phyloP scores from a whole-genome alignment of 805 yeast genomes.

The Saccharomycopsis lassenensis region DNA sequence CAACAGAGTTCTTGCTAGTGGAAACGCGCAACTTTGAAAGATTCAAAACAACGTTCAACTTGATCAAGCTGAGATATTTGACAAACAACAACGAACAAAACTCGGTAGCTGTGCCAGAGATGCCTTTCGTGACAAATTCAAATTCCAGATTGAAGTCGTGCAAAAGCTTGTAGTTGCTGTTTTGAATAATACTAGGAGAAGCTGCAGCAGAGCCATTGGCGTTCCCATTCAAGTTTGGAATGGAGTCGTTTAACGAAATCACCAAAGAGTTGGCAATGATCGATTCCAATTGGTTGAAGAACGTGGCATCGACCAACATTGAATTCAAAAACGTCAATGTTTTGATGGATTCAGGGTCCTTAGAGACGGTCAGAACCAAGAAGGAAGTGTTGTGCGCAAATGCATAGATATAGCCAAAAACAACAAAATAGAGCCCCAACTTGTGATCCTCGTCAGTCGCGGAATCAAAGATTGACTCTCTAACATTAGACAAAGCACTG shows the following conservation, averaged over 20 bases:
- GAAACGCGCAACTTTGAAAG: constrained; percentile 8
- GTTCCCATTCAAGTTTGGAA: not conserved
- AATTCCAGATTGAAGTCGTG: constrained; percentile 6
- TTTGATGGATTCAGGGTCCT: not conserved
- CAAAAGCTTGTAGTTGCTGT: constrained; percentile 6
- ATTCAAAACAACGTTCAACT: constrained; percentile 8
- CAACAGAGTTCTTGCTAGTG: constrained; percentile 5
- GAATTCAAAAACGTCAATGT: constrained; percentile 2
- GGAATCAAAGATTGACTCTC: not conserved
- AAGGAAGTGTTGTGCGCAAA: constrained; percentile 8
- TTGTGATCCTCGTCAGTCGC: not conserved
- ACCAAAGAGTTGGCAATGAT: constrained; percentile 10
- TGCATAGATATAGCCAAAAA: constrained; percentile 13
- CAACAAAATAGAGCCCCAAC: constrained; percentile 7
- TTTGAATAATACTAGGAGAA: not conserved
- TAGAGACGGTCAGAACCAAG: not conserved
- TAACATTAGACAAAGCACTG: not conserved
- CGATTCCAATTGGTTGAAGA: constrained; percentile 10
- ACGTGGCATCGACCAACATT: constrained; percentile 6
- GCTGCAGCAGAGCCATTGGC: too few species aligned
- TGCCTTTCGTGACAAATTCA: not conserved
- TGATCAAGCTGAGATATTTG: constrained; percentile 13
- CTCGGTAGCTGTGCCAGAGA: constrained; percentile 12
- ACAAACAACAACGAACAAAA: constrained; percentile 15
- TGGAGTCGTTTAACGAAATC: constrained; percentile 10